A percentile compares a stretch with the other conserved stretches of the same genome.
These are phyloP conservation scores for Lentinula boryana DNA, from an alignment of 768 basidiomycete genomes.

Conservation along the genomic window DNA sequence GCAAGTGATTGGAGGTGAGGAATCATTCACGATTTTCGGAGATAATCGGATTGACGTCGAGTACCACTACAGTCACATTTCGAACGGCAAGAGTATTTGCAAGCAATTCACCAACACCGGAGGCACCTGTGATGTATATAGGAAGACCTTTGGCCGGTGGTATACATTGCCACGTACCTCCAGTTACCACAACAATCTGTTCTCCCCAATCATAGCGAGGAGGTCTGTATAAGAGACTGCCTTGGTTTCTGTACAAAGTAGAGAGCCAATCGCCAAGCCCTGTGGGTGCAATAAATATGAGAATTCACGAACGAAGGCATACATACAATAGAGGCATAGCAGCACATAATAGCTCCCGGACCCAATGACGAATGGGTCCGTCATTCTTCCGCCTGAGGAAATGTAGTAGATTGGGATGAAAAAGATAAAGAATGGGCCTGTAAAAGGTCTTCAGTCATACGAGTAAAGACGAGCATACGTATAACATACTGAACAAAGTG, in stretches of 20 bases:
- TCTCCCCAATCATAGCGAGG: constrained; percentile 75
- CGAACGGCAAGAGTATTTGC: constrained; percentile 83
- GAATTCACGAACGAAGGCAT: neutral
- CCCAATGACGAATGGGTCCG: constrained; percentile 44
- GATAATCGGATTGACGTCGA: constrained; percentile 74
- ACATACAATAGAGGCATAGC: constrained; percentile 65
- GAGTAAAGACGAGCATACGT: neutral
- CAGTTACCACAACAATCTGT: constrained; percentile 87
- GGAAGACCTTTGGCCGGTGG: neutral
- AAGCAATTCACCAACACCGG: constrained; percentile 83
- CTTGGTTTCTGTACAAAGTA: constrained; percentile 69
- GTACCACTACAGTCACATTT: constrained; percentile 77
- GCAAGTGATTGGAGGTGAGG: constrained; percentile 17
- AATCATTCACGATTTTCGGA: constrained; percentile 80
- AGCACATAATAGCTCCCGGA: constrained; percentile 51
- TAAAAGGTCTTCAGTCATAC: constrained; percentile 4
- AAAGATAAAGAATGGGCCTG: constrained; percentile 82
- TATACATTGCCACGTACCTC: constrained; percentile 46
- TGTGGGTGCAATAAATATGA: constrained; percentile 18
- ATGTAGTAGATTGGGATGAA: constrained; percentile 76
- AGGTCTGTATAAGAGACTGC: constrained; percentile 55
- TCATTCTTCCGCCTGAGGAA: constrained; percentile 56
- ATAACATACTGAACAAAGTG: constrained; percentile 69
- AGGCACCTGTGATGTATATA: constrained; percentile 51
- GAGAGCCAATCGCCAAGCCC: constrained; percentile 71